Evolutionary conservation across 148 eudicot genomes (phyloP).

Genomic region (Rhododendron kiyosumense): DNA sequence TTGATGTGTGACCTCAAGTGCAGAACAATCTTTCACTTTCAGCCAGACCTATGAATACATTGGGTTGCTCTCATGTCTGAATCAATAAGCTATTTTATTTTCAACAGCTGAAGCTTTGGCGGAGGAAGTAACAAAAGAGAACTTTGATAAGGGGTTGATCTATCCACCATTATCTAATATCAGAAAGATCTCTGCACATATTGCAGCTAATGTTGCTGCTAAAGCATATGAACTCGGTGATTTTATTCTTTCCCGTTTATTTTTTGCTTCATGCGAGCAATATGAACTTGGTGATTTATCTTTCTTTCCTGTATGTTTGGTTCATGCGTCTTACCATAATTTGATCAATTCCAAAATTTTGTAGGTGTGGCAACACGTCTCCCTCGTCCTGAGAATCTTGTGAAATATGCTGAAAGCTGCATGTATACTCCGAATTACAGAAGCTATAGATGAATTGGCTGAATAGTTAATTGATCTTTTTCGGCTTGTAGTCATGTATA

Average conservation of each 20-base stretch:
- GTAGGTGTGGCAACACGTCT: conserved; percentile 73
- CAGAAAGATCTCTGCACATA: conserved; percentile 18
- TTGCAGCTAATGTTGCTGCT: conserved; percentile 20
- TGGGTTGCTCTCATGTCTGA: background rate
- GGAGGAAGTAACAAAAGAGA: conserved; percentile 12
- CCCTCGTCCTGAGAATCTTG: conserved; percentile 69
- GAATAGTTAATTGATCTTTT: background rate
- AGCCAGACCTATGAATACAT: background rate
- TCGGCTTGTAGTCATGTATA: background rate
- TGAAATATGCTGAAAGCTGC: conserved; percentile 82
- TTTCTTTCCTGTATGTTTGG: background rate
- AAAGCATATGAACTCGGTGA: conserved; percentile 23
- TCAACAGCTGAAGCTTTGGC: conserved; percentile 19
- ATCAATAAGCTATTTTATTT: background rate
- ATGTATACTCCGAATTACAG: conserved; percentile 88
- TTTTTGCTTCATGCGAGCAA: background rate
- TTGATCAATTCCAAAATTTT: background rate
- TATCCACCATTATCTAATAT: conserved; percentile 17
- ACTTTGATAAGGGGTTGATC: conserved; percentile 13
- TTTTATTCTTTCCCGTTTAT: background rate
- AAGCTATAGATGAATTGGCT: conserved; percentile 49
- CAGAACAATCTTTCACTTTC: background rate
- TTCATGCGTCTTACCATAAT: background rate
- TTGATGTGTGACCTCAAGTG: background rate
- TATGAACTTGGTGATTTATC: conserved; percentile 9